These are phyloP conservation scores for Diaporthe citrichinensis DNA, from an alignment of 2,329 filamentous ascomycete genomes.

Conservation along the genomic window DNA sequence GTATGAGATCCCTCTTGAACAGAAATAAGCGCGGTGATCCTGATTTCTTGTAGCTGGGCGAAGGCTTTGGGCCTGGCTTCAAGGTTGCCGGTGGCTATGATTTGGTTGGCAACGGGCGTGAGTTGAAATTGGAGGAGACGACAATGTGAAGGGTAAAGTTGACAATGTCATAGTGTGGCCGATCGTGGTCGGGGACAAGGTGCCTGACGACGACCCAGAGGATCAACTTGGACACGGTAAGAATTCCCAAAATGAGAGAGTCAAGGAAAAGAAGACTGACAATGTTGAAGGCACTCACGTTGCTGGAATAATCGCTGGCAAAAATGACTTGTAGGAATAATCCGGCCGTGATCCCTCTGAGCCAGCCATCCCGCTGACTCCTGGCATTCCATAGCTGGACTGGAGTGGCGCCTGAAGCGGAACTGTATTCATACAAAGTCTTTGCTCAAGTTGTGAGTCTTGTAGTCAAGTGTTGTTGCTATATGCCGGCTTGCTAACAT, in stretches of 20 bases:
- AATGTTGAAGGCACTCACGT: not conserved
- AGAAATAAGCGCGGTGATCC: not conserved
- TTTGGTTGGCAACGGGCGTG: slow-evolving; percentile 17
- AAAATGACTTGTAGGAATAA: slow-evolving; percentile 6
- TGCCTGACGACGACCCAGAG: slow-evolving; percentile 10
- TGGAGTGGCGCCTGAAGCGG: slow-evolving; percentile 20
- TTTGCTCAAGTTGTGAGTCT: slow-evolving; percentile 10
- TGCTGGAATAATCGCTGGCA: slow-evolving; percentile 17
- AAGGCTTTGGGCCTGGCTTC: slow-evolving; percentile 10
- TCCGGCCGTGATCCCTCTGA: not conserved
- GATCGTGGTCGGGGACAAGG: not conserved
- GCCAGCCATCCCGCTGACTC: not conserved
- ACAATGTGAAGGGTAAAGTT: not conserved
- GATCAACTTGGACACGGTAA: slow-evolving; percentile 20
- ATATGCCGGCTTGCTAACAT: not conserved
- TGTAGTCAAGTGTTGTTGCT: not conserved
- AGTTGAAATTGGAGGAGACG: not conserved
- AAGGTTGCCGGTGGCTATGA: slow-evolving; percentile 23
- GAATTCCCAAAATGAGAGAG: not conserved
- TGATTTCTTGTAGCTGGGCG: not conserved
- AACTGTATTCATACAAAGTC: slow-evolving; percentile 20
- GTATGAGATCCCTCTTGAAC: not conserved
- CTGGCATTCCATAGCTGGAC: not conserved
- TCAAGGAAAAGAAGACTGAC: not conserved
- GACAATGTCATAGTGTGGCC: not conserved